Base-by-base conservation (phyloP, 2,329 filamentous ascomycete genomes). In the Pseudogymnoascus sp. region DNA sequence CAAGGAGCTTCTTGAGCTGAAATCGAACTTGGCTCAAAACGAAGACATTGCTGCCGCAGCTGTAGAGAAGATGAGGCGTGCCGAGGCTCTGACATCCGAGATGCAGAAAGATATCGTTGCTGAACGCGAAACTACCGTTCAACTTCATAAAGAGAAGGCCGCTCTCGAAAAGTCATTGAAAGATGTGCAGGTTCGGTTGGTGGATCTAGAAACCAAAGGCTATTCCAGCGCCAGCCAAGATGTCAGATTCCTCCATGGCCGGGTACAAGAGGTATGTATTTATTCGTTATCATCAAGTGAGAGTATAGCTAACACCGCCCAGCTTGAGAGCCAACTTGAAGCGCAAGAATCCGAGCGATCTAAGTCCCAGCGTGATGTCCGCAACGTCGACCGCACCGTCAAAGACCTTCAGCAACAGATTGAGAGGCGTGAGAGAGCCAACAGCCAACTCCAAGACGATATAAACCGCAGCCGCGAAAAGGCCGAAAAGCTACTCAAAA, bases 161-260 rank as follows among this genome's bases (percentile, higher is more conserved):
- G 83, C 83, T 0, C 79, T 99, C 44, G 94, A 97, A 78, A 97
- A 96, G 80, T 85, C 84, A 62, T 80, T 96, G 60, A 96, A 92
- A 74, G 93, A 99, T 74, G 82, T 93, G 25, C 93, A 97, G 75
- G 84, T 97, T 62, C 87, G 87, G 72, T 85, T 96, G 63, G 88
- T 99, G 61, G 94, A 97, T 73, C 82, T 97, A 7, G 93, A 99
- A 78, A 97, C 94, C 47, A 97, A 97, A 80, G 92, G 92, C 62
- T 97, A 96, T 77, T 94, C 92, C 18, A 95, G 88, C 67, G 90
- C 90, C 23, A 96, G 92, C 74, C 91, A 96, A 71, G 93, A 97
- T 76, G 91, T 97, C 69, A 89, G 94, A 72, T 97, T 97, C 79
- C 77, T 97, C 71, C 90, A 97, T 76, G 93, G 92, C 72, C 86